Base-by-base conservation (phyloP, 2,329 filamentous ascomycete genomes). In the Microthyrium microscopicum region DNA sequence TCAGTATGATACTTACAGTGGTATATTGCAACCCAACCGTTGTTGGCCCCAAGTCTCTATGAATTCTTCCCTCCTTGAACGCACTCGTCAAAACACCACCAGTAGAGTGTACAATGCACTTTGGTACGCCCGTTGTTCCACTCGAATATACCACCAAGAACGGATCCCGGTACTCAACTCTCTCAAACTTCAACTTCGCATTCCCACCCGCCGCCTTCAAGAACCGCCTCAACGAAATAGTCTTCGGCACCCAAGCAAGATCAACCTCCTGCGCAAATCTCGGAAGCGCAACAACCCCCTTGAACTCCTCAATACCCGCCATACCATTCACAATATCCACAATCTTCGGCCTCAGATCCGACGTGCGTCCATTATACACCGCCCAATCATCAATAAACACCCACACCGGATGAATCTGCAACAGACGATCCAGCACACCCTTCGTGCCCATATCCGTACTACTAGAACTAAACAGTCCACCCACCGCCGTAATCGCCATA, bases 381-480 rank as follows among this genome's bases (percentile, higher is more conserved):
- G 81, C 68, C 24, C 65, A 72, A 44, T 89, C 82, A 44, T 92
- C 83, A 46, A 87, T 73, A 48, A 91, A 89, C n/a, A 92, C 62
- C 48, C 71, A 80, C 52, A 70, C 75, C 4, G 83, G 82, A 42
- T 74, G 64, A 39, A 89, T 73, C 58, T 89, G 81, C 31, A 73
- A 55, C 18, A 80, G 61, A 21, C 82, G 62, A 52, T 89, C 79
- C 43, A 91, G 45, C 13, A 91, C 68, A 0, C 81, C 82, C 40
- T 75, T 73, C 11, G 76, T 73, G 0, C 82, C 82, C 75, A 89
- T 89, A 52, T 91, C 82, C 0, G 82, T 87, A 5, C 74, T 80
- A 34, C 70, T 76, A 30, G 70, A 78, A 42, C 72, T 79, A 49
- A 89, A 89, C 1, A 91, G 51, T 1, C 64, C 82, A 0, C 83